phyloP scores from a whole-genome alignment of 148 eudicot species.

The Diospyros lotus region DNA sequence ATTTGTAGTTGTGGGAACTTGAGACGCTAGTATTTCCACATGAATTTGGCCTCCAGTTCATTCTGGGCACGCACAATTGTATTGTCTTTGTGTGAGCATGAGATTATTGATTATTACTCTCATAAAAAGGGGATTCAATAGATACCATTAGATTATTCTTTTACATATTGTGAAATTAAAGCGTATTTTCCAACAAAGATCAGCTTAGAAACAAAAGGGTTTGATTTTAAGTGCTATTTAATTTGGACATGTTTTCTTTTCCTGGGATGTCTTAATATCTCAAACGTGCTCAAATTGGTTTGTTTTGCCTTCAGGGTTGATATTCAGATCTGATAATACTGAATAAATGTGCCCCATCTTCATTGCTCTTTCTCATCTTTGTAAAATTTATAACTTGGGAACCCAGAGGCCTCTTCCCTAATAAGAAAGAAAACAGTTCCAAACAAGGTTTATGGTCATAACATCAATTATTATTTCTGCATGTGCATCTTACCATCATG shows the following conservation, averaged over 20 bases:
- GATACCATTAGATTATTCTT: not conserved
- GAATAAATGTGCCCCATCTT: not conserved
- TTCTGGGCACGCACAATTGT: not conserved
- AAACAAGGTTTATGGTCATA: not conserved
- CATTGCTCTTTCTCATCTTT: not conserved
- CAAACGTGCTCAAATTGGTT: not conserved
- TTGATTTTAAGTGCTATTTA: not conserved
- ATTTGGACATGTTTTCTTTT: not conserved
- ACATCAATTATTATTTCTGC: not conserved
- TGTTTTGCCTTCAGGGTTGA: not conserved
- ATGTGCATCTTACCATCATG: not conserved
- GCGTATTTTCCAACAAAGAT: not conserved
- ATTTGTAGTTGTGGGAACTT: not conserved
- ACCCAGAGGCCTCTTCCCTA: not conserved
- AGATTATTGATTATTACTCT: not conserved
- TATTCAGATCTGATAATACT: not conserved
- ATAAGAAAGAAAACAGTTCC: not conserved
- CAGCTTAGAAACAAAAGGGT: not conserved
- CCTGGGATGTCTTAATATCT: not conserved
- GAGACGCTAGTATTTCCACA: constrained; percentile 3
- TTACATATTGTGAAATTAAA: not conserved
- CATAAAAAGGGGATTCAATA: not conserved
- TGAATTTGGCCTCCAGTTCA: not conserved
- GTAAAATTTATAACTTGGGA: not conserved
- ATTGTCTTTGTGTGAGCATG: not conserved